Evolutionary conservation across 2,329 filamentous ascomycete genomes (phyloP).

Genomic region (Pseudocercospora eumusae): DNA sequence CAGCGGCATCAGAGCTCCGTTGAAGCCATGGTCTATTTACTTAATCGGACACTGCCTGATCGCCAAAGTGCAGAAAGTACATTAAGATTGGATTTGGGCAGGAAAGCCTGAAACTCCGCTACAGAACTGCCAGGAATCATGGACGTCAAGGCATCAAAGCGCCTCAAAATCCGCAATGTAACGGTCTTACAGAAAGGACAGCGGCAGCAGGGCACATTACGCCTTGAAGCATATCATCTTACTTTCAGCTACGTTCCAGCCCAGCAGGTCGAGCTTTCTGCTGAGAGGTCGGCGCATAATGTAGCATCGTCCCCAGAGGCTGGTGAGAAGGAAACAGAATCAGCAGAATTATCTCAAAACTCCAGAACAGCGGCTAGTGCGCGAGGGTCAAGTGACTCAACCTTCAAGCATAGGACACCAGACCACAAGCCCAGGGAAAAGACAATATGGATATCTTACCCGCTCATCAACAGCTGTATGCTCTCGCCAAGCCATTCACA

Average conservation of each 20-base stretch:
- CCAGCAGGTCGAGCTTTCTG: constrained; percentile 12
- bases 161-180: constrained; percentile 58
- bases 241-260: constrained; percentile 62
- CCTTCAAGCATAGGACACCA: background rate
- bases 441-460: constrained; percentile 84
- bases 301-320: background rate
- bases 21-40: background rate
- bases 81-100: background rate
- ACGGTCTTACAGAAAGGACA: constrained; percentile 59
- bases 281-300: background rate
- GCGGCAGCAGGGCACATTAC: constrained; percentile 60
- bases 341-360: background rate
- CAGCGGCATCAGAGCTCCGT: background rate
- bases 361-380: background rate
- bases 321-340: background rate
- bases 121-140: constrained; percentile 6
- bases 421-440: constrained; percentile 57
- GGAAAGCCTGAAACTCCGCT: background rate
- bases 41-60: background rate
- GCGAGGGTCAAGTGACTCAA: constrained; percentile 15
- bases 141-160: constrained; percentile 5
- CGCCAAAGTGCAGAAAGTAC: background rate
- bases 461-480: constrained; percentile 80
- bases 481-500: constrained; percentile 60
- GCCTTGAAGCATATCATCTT: constrained; percentile 64